These are phyloP conservation scores for Globisporangium nodosum DNA, from an alignment of 352 stramenopile genomes.

Conservation along the genomic window DNA sequence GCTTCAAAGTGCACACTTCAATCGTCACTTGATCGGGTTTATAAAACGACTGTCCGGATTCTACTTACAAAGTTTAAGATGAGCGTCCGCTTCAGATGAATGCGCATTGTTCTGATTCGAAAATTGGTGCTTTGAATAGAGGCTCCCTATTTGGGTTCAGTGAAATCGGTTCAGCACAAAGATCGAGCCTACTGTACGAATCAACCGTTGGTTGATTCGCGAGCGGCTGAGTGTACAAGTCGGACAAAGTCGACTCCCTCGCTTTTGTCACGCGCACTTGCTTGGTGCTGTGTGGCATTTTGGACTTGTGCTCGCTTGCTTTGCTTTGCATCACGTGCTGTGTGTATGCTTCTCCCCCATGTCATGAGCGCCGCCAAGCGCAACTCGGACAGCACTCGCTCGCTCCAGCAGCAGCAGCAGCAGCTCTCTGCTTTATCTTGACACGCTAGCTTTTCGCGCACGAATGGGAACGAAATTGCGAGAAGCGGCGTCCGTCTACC, in stretches of 20 bases:
- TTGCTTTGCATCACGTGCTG: no score
- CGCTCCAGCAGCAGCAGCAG: no score
- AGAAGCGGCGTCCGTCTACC: neutral
- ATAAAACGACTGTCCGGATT: neutral
- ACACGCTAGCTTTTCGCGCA: neutral
- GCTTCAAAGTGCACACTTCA: neutral
- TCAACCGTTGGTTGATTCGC: no score
- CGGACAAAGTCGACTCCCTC: neutral
- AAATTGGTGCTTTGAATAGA: conserved; percentile 1
- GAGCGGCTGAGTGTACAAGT: neutral
- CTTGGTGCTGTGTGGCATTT: neutral
- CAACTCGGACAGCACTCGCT: no score
- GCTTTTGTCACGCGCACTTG: neutral
- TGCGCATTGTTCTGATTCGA: neutral
- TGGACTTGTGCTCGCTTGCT: no score
- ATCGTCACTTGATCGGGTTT: neutral
- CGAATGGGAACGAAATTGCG: neutral
- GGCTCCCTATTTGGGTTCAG: conserved; percentile 4
- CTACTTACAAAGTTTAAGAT: neutral
- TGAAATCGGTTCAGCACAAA: conserved; percentile 16
- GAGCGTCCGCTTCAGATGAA: neutral
- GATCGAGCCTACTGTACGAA: neutral
- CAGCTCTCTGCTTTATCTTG: neutral
- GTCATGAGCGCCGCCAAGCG: no score
- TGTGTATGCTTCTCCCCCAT: no score